Conservation (phyloP, 2,329 filamentous ascomycete genomes). For the Clarireedia sp. region DNA sequence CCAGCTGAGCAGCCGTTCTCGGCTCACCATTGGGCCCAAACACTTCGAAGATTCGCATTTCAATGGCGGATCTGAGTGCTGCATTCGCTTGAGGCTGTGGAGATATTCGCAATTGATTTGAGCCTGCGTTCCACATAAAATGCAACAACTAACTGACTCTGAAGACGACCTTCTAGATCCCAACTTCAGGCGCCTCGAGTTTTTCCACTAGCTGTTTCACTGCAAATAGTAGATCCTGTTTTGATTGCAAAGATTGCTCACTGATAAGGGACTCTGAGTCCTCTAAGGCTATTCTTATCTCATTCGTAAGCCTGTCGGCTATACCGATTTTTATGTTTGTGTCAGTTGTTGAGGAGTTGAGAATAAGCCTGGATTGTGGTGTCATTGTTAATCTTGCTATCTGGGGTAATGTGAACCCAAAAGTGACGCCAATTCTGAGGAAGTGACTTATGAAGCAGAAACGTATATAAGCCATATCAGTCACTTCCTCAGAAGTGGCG, state of each 20-base stretch:
- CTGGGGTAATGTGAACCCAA: not conserved
- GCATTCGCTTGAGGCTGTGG: not conserved
- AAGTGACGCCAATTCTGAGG: too few relatives aligned
- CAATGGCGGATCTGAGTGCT: not conserved
- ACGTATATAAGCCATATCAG: too few relatives aligned
- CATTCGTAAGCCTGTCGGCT: not conserved
- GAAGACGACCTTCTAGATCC: not conserved
- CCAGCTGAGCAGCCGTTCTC: not conserved
- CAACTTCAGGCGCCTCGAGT: not conserved
- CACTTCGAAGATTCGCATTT: constrained; percentile 2
- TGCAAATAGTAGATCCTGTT: not conserved
- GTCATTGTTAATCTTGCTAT: not conserved
- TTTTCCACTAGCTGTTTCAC: not conserved
- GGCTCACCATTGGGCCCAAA: not conserved
- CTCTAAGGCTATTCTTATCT: not conserved
- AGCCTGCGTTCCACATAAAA: not conserved
- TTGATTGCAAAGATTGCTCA: not conserved
- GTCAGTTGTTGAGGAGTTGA: not conserved
- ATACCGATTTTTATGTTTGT: not conserved
- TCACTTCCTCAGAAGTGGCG: too few relatives aligned
- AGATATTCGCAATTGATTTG: not conserved
- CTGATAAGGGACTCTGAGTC: not conserved
- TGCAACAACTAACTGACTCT: not conserved
- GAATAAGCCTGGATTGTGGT: not conserved
- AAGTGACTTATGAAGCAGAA: too few relatives aligned